phyloP scores from a whole-genome alignment of 2,329 filamentous ascomycete genomes.

The Cryphonectria japonica region DNA sequence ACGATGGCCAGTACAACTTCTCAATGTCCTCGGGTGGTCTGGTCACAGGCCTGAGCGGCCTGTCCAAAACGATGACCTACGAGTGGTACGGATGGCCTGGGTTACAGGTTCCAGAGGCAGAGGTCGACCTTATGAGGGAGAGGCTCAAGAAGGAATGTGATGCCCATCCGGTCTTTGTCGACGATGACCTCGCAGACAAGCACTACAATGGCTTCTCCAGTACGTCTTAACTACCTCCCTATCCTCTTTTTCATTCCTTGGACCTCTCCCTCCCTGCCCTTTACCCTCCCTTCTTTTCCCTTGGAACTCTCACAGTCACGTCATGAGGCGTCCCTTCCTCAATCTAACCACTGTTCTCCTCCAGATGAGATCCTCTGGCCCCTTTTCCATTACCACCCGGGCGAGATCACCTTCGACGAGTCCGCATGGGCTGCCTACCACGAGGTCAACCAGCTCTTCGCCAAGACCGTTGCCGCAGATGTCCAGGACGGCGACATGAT shows the following conservation, averaged over 20 bases:
- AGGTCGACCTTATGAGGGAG: slow-evolving; percentile 73
- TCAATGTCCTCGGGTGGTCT: slow-evolving; percentile 97
- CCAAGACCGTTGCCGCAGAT: slow-evolving; percentile 82
- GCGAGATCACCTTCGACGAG: slow-evolving; percentile 98
- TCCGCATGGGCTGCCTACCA: slow-evolving; percentile 91
- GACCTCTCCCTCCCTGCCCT: slow-evolving; percentile 4
- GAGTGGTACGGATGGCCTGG: slow-evolving; percentile 99
- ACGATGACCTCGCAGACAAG: slow-evolving; percentile 88
- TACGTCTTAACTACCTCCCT: slow-evolving; percentile 48
- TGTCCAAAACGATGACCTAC: slow-evolving; percentile 91
- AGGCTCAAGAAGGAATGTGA: slow-evolving; percentile 85
- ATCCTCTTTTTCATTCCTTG: not conserved
- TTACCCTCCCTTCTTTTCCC: not conserved
- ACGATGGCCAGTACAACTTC: slow-evolving; percentile 90
- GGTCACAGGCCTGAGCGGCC: slow-evolving; percentile 88
- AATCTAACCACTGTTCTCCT: slow-evolving; percentile 24
- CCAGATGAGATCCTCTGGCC: slow-evolving; percentile 97
- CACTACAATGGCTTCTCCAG: slow-evolving; percentile 99
- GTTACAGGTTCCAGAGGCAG: slow-evolving; percentile 83
- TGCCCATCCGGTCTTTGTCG: slow-evolving; percentile 89
- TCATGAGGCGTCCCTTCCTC: not conserved
- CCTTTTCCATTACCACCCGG: slow-evolving; percentile 97
- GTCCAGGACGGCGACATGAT: slow-evolving; percentile 92
- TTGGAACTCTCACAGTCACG: not conserved
- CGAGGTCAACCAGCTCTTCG: slow-evolving; percentile 91